These are phyloP conservation scores for Mycena citricolor DNA, from an alignment of 1,284 basidiomycete species.

Conservation along the genomic window DNA sequence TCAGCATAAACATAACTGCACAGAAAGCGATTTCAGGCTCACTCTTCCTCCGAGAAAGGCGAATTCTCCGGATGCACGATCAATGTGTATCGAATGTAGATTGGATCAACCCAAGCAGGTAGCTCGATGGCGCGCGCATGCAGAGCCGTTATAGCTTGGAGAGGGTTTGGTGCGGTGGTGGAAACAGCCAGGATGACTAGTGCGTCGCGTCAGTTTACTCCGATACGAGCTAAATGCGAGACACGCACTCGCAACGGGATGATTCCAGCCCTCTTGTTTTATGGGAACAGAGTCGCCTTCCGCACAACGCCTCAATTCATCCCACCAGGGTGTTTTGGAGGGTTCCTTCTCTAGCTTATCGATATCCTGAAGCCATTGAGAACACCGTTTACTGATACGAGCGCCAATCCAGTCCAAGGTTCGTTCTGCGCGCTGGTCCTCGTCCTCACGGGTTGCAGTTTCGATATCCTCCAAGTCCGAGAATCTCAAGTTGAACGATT, in stretches of 20 bases:
- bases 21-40: conserved; percentile 31
- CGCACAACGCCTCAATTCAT: conserved; percentile 70
- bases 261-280: conserved; percentile 76
- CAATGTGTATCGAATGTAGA: conserved; percentile 66
- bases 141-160: conserved; percentile 71
- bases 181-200: conserved; percentile 73
- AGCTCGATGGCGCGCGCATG: conserved; percentile 64
- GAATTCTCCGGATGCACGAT: conserved; percentile 74
- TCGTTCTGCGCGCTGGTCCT: conserved; percentile 70
- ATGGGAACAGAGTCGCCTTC: conserved; percentile 74
- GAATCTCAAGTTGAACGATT: conserved; percentile 72
- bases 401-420: conserved; percentile 80
- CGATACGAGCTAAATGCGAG: background rate
- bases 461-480: conserved; percentile 72
- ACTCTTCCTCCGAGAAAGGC: conserved; percentile 76
- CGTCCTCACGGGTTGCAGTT: conserved; percentile 68
- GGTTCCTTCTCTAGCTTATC: conserved; percentile 43
- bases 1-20: conserved; percentile 5
- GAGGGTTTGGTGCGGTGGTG: conserved; percentile 71
- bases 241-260: conserved; percentile 71
- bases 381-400: conserved; percentile 58
- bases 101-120: conserved; percentile 75
- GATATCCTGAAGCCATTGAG: conserved; percentile 66
- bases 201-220: conserved; percentile 9
- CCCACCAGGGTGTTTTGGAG: conserved; percentile 76